These are phyloP conservation scores for Asclepias syriaca DNA, from an alignment of 257 asterid genomes.

Conservation along the genomic window DNA sequence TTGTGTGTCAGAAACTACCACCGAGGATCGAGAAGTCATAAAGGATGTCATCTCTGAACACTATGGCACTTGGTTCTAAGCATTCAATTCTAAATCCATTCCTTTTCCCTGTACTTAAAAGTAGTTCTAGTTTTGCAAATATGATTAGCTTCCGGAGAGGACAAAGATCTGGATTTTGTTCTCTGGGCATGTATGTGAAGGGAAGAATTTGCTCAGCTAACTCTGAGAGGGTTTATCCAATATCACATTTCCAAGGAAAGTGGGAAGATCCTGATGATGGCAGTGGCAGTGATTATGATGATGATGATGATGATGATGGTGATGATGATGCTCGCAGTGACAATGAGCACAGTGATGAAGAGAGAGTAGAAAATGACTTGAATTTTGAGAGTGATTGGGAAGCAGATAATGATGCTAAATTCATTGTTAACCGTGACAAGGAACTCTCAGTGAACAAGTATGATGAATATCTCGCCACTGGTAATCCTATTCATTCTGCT, in stretches of 20 bases:
- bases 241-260: background rate
- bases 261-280: conserved; percentile 86
- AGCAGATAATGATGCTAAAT: conserved; percentile 23
- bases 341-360: conserved; percentile 35
- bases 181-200: background rate
- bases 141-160: conserved; percentile 7
- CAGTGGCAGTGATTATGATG: conserved; percentile 61
- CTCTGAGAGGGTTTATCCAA: background rate
- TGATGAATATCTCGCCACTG: conserved; percentile 60
- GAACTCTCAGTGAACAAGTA: conserved; percentile 27
- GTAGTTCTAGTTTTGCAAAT: background rate
- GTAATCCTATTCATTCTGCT: conserved; percentile 25
- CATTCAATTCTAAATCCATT: background rate
- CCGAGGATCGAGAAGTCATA: background rate
- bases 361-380: conserved; percentile 48
- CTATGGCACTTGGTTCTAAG: background rate
- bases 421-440: conserved; percentile 23
- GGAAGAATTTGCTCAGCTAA: background rate
- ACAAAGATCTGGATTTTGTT: background rate
- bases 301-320: conserved; percentile 32
- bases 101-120: background rate
- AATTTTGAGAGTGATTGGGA: conserved; percentile 79
- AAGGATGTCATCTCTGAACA: conserved; percentile 7
- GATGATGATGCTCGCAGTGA: background rate
- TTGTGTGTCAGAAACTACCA: background rate